Base-by-base conservation (phyloP, 768 basidiomycete species). In the Xanthoconium purpureum region DNA sequence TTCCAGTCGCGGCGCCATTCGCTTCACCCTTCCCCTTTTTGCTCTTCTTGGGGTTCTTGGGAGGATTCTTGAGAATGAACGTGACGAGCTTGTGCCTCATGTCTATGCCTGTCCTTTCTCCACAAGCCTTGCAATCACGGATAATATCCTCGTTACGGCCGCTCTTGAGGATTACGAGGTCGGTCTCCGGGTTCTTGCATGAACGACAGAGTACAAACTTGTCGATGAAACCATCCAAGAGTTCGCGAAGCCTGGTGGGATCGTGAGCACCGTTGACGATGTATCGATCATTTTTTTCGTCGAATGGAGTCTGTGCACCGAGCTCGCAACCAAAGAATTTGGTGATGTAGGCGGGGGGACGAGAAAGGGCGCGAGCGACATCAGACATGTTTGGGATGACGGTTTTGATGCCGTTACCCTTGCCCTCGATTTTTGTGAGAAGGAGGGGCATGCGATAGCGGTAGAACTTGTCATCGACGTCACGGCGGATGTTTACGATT, bases 131-230 rank as follows among this genome's bases (percentile, higher is more conserved):
- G 82, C 97, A 99, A 73, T 99, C 95, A 58, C 95, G 85, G 62
- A 89, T 84, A 70, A 98, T 94, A 62, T 89, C 84, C 65, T 98
- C 97, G 55, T 74, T 78, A 30, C 83, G 75, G 48, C 94, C 94
- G 55, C 69, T 76, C 74, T 92, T 95, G 71, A 93, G 84, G 70
- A 99, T 84, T 76, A 93, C 75, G 44, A 98, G 84, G 67, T 98
- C 95, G 33, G 97, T 99, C 76, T 99, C 97, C 12, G 97, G 97
- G 71, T 99, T 99, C 79, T 98, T 98, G 89, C 97, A 99, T 11
- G 90, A 84, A 56, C 87, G 88, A 78, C 97, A 99, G 15, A 99
- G 86, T 43, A 99, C 94, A 63, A 97, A 99, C 75, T 98, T 98
- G 66, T 96, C 93, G 77, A 99, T 99, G 81, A 98, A 99, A 47